Evolutionary conservation across 164 flowering plant genomes (phyloP), one percentile per base, ranked within the genome.

Genomic region (Stephania yunnanensis): DNA sequence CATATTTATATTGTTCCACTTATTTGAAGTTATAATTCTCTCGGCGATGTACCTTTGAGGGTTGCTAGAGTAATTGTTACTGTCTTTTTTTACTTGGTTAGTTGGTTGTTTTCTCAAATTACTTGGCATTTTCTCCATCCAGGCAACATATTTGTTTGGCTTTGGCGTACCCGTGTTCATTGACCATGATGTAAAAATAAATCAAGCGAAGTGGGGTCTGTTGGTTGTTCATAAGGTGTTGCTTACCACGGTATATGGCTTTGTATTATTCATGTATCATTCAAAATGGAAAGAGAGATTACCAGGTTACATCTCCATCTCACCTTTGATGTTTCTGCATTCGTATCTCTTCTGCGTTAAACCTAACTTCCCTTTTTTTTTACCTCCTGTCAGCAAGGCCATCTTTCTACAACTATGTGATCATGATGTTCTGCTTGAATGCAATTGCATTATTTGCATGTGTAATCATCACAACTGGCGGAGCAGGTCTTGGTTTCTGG

Each of bases 241-340:
- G 74, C 89, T 94, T 44, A 81, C 97, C 19, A 85, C 84, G 53
- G 82, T 85, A 44, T 94, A 92, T 82, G 88, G 95, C 69, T 70
- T 83, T 79, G 86, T 92, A 77, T 70, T 92, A 63, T 86, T 84
- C 78, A 85, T 91, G 90, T 87, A 92, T 76, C 87, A 89, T 78
- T 85, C 98, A 17, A 89, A 83, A 78, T 92, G 95, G 97, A 87
- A 91, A 86, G 98, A 92, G 68, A 88, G 87, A 74, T 80, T 94
- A 74, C 97, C 97, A 42, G 92, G 98, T 93, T 78, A 75, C n/a
- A 13, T 50, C 48, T 71, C 74, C 73, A 42, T 70, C 48, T 17
- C n/a, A 44, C 53, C 5, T 55, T 25, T 12, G 42, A 36, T 58
- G 10, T 22, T 46, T 53, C 20, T 61, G 66, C 66, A 61, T 17